phyloP scores from a whole-genome alignment of 2,329 filamentous ascomycete genomes.

The Lachnum nothofagi region DNA sequence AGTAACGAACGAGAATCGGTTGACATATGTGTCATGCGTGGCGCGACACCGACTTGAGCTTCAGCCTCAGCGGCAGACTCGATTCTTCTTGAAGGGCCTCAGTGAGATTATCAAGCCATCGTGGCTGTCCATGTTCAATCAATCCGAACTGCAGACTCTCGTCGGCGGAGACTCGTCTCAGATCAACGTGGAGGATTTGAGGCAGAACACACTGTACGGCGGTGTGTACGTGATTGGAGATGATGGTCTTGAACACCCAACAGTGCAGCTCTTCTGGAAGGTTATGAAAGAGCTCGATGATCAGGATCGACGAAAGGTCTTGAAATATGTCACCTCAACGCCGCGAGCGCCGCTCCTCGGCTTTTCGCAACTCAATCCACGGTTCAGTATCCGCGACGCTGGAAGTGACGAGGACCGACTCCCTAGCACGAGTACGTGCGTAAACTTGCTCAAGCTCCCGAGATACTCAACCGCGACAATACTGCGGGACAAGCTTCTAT shows the following conservation, averaged over 20 bases:
- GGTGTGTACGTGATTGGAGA: conserved; percentile 88
- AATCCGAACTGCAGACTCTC: conserved; percentile 85
- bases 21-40: conserved; percentile 91
- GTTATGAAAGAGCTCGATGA: conserved; percentile 75
- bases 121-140: conserved; percentile 99
- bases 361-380: conserved; percentile 77
- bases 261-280: conserved; percentile 83
- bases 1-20: conserved; percentile 87
- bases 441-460: conserved; percentile 89
- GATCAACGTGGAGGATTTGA: conserved; percentile 82
- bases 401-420: conserved; percentile 70
- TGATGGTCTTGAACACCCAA: conserved; percentile 79
- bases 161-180: conserved; percentile 81
- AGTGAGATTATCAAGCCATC: conserved; percentile 81
- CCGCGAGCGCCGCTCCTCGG: conserved; percentile 84
- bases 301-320: conserved; percentile 71
- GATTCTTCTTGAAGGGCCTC: conserved; percentile 81
- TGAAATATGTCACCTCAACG: conserved; percentile 94
- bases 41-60: conserved; percentile 78
- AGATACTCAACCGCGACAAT: conserved; percentile 63
- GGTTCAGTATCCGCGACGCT: conserved; percentile 84
- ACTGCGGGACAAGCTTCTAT: conserved; percentile 76
- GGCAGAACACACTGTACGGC: conserved; percentile 78
- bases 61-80: conserved; percentile 76
- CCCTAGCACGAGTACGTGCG: conserved; percentile 92